Conservation (phyloP, 352 stramenopile genomes). For the Blastocystis hominis region DNA sequence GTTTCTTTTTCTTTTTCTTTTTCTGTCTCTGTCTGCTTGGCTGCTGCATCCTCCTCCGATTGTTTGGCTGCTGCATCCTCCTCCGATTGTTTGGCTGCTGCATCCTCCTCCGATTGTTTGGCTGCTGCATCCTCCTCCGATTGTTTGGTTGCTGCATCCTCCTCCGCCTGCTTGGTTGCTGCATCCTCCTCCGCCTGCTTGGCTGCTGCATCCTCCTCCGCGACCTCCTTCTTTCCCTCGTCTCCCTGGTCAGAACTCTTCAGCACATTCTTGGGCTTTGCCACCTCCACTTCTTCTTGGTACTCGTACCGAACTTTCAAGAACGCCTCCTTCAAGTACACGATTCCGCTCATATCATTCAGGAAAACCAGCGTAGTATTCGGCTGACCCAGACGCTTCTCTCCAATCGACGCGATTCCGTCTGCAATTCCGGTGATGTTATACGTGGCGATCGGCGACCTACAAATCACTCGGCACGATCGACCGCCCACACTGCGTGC, state of each 20-base stretch:
- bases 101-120: conserved; percentile 60
- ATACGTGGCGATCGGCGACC: conserved; percentile 76
- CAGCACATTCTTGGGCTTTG: conserved; percentile 71
- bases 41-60: too few relatives aligned
- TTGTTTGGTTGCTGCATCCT: conserved; percentile 60
- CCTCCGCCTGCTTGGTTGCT: conserved; percentile 58
- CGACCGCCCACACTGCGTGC: conserved; percentile 31
- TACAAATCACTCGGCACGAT: conserved; percentile 61
- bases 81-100: neutral
- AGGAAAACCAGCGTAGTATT: conserved; percentile 87
- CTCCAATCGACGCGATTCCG: conserved; percentile 73
- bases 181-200: neutral
- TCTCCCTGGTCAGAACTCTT: neutral
- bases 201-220: conserved; percentile 12
- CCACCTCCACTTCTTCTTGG: conserved; percentile 69
- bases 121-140: conserved; percentile 64
- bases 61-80: too few relatives aligned
- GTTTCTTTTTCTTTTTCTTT: neutral
- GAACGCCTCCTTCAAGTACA: conserved; percentile 76
- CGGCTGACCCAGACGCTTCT: conserved; percentile 75
- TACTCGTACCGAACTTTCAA: conserved; percentile 68
- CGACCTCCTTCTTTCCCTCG: conserved; percentile 14
- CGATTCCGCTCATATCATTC: conserved; percentile 80
- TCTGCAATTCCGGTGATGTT: conserved; percentile 80
- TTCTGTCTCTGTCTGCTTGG: conserved; percentile 61